A percentile compares a stretch with the other conserved stretches of the same genome.
Conservation (phyloP, 257 asterid species). For the Nicotiana obtusifolia region DNA sequence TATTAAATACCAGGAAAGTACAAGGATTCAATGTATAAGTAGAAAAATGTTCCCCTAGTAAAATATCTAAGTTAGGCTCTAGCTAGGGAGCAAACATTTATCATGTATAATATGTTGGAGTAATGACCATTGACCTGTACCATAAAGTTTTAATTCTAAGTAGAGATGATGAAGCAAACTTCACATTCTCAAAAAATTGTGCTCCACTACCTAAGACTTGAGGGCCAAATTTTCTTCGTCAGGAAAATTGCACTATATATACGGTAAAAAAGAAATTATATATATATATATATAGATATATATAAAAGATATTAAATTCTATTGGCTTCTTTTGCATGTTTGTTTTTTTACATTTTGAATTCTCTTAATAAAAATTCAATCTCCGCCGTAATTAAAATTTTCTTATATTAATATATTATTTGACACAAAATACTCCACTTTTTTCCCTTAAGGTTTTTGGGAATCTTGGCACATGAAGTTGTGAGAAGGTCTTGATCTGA, state of each 20-base stretch:
- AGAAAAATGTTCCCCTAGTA: background rate
- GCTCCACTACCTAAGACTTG: background rate
- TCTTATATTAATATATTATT: background rate
- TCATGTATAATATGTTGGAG: background rate
- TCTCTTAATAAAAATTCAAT: accelerated
- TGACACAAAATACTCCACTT: background rate
- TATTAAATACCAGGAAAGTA: background rate
- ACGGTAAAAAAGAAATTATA: too few relatives aligned
- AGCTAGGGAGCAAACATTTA: background rate
- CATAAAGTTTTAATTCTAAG: background rate
- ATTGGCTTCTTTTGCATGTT: too few relatives aligned
- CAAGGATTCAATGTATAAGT: background rate
- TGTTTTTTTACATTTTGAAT: too few relatives aligned
- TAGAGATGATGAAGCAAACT: background rate
- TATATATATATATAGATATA: too few relatives aligned
- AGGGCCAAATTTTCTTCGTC: background rate
- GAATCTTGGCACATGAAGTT: slow-evolving; percentile 10
- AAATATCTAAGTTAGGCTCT: background rate
- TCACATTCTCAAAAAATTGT: background rate
- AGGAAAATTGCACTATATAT: too few relatives aligned
- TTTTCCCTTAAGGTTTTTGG: background rate
- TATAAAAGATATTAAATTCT: too few relatives aligned
- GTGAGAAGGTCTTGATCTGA: slow-evolving; percentile 3
- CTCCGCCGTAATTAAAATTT: too few relatives aligned
- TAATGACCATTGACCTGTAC: background rate